Conservation (phyloP, 345 rosid genomes). For the Eucalyptus curtisii region DNA sequence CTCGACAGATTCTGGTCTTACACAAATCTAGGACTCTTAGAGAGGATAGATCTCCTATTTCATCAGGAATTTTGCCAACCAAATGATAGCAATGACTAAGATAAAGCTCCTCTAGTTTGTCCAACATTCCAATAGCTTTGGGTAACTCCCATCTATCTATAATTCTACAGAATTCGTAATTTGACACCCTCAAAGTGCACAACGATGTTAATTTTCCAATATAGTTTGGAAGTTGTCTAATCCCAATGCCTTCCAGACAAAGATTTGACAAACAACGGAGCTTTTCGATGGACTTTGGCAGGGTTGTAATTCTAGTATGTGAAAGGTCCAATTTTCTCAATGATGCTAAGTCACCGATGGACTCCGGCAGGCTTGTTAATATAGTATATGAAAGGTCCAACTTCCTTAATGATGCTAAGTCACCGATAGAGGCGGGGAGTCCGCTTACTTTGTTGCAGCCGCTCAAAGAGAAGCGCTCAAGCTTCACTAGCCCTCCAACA, state of each 20-base stretch:
- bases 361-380: not conserved
- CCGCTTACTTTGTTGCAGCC: accelerated
- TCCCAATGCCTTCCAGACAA: accelerated
- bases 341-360: not conserved
- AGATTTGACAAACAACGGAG: accelerated
- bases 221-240: accelerated
- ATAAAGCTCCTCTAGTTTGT: not conserved
- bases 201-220: not conserved
- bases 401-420: not conserved
- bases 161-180: accelerated
- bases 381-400: not conserved
- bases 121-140: not conserved
- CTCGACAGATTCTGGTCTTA: accelerated
- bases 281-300: not conserved
- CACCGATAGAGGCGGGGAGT: not conserved
- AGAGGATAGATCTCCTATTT: not conserved
- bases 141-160: not conserved
- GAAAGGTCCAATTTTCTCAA: not conserved
- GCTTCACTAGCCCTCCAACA: not conserved
- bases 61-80: not conserved
- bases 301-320: accelerated
- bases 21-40: not conserved
- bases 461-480: not conserved
- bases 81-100: accelerated
- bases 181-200: not conserved